Percentiles rank a stretch among this genome's conserved stretches.
Conservation (phyloP, 2,329 filamentous ascomycete genomes). For the Ascosphaera apis region DNA sequence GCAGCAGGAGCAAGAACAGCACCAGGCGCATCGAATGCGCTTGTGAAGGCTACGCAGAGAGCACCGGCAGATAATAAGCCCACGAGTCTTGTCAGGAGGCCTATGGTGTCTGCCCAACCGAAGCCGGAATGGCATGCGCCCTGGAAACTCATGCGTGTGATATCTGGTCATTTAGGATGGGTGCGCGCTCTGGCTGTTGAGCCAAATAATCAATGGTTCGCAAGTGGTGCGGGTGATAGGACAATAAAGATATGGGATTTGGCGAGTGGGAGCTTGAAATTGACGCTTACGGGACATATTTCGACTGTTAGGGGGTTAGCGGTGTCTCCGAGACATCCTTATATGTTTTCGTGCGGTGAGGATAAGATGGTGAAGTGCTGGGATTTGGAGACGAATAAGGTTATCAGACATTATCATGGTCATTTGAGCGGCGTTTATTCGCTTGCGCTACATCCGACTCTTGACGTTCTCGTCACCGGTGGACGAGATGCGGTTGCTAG, state of each 20-base stretch:
- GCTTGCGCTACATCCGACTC: conserved; percentile 71
- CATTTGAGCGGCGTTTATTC: conserved; percentile 93
- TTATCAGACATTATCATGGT: conserved; percentile 92
- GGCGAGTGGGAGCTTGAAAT: conserved; percentile 56
- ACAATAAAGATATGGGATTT: conserved; percentile 99
- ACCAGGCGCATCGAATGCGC: conserved; percentile 29
- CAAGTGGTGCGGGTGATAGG: conserved; percentile 77
- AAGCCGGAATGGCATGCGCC: conserved; percentile 93
- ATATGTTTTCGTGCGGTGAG: conserved; percentile 92
- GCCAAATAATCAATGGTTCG: conserved; percentile 94
- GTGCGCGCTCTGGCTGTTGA: conserved; percentile 76
- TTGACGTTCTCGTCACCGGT: conserved; percentile 86
- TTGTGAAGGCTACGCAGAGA: conserved; percentile 19
- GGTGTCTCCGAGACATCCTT: conserved; percentile 80
- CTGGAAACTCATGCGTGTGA: conserved; percentile 96
- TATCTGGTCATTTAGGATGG: conserved; percentile 91
- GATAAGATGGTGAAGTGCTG: conserved; percentile 99
- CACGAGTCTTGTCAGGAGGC: conserved; percentile 37
- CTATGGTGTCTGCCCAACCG: conserved; percentile 37
- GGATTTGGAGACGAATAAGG: conserved; percentile 99
- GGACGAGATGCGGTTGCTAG: conserved; percentile 83
- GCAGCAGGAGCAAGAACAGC: conserved; percentile 23
- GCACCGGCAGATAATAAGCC: conserved; percentile 25
- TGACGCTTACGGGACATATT: conserved; percentile 86
- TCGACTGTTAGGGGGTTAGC: conserved; percentile 81